Conservation (phyloP, 257 asterid genomes). For the Linderniella brevidens region DNA sequence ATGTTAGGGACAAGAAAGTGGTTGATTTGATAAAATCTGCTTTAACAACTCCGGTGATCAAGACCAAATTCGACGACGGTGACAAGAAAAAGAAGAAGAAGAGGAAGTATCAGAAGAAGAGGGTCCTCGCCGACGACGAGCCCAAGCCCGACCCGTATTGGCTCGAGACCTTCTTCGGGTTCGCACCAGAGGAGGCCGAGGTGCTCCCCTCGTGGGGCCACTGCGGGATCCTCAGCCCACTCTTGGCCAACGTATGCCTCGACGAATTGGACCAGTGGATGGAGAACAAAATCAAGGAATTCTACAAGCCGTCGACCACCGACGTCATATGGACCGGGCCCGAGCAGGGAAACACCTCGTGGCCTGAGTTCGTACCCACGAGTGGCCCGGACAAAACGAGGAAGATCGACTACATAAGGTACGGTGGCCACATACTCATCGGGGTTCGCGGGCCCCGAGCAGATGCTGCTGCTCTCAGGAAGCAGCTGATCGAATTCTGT, state of each 20-base stretch:
- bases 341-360: conserved; percentile 84
- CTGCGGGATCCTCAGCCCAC: conserved; percentile 92
- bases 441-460: conserved; percentile 97
- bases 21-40: conserved; percentile 84
- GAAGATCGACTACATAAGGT: conserved; percentile 82
- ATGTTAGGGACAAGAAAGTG: conserved; percentile 86
- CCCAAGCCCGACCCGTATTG: conserved; percentile 98
- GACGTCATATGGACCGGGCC: conserved; percentile 91
- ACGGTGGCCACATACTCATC: conserved; percentile 82
- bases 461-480: conserved; percentile 80
- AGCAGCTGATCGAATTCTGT: conserved; percentile 76
- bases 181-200: conserved; percentile 93
- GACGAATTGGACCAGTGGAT: conserved; percentile 92
- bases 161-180: conserved; percentile 81
- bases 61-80: conserved; percentile 39
- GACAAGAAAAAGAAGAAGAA: conserved; percentile 67
- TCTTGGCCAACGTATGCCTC: conserved; percentile 71
- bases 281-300: conserved; percentile 77
- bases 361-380: conserved; percentile 98
- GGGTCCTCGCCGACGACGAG: conserved; percentile 85
- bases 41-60: conserved; percentile 63
- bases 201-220: conserved; percentile 91
- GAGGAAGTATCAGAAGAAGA: conserved; percentile 88
- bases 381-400: conserved; percentile 94
- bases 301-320: conserved; percentile 61